Evolutionary conservation across 371 early-diverging fungal species (phyloP).

Genomic region (Mucor lusitanicus): DNA sequence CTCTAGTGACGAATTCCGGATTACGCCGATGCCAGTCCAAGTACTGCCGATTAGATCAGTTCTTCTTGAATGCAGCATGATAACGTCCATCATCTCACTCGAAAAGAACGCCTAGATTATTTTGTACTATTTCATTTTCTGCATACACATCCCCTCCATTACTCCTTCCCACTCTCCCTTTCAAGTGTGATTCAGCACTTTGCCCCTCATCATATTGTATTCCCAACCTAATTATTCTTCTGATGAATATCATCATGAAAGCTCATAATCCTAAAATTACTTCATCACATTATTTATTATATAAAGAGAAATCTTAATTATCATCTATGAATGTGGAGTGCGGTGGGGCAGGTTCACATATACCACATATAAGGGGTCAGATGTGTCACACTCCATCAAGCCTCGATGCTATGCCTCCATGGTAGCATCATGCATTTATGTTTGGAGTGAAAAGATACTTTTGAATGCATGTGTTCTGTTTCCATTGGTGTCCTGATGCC

Average conservation of each 20-base stretch:
- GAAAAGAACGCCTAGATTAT: not conserved
- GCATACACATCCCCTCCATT: not conserved
- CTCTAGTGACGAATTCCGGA: constrained; percentile 9
- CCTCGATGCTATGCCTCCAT: not conserved
- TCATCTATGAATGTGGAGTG: no score
- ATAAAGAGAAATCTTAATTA: not conserved
- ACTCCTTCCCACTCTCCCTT: not conserved
- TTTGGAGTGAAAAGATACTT: not conserved
- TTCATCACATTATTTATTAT: not conserved
- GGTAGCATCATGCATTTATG: not conserved
- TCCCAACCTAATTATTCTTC: not conserved
- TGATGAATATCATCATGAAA: not conserved
- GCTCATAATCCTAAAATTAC: not conserved
- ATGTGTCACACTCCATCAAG: not conserved
- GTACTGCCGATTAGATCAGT: constrained; percentile 26
- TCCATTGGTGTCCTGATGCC: not conserved
- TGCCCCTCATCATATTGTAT: not conserved
- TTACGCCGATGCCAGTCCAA: constrained; percentile 31
- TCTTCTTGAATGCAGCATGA: constrained; percentile 12
- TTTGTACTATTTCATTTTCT: not conserved
- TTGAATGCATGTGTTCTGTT: not conserved
- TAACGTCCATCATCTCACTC: not conserved
- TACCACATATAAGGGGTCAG: not conserved
- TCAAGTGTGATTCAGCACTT: not conserved
- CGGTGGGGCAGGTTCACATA: not conserved